A percentile compares a stretch with the other conserved stretches of the same genome.
Conservation (phyloP, 2,329 filamentous ascomycete genomes). For the Tolypocladium guangdongense region DNA sequence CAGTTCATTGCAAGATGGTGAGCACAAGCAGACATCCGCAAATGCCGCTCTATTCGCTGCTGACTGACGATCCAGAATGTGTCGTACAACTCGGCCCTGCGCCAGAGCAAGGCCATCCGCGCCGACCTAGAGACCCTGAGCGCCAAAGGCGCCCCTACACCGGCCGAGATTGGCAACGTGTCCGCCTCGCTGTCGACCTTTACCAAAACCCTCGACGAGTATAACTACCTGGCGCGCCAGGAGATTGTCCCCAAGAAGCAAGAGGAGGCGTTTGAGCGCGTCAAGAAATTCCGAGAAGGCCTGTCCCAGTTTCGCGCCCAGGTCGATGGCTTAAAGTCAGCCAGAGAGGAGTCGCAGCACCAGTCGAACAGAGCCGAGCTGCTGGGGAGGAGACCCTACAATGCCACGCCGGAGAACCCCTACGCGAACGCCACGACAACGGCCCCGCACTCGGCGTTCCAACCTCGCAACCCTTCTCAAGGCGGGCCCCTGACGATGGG, state of each 20-base stretch:
- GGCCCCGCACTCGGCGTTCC: slow-evolving; percentile 23
- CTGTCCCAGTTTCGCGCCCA: slow-evolving; percentile 68
- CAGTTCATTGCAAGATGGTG: not conserved
- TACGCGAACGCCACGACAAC: slow-evolving; percentile 51
- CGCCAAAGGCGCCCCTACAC: slow-evolving; percentile 51
- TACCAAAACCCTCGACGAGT: slow-evolving; percentile 85
- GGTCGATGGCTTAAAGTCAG: slow-evolving; percentile 66
- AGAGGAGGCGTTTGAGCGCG: slow-evolving; percentile 75
- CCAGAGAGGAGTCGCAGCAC: slow-evolving; percentile 63
- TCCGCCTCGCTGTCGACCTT: slow-evolving; percentile 72
- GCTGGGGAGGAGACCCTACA: slow-evolving; percentile 71
- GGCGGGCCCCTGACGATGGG: slow-evolving; percentile 23
- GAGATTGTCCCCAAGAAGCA: slow-evolving; percentile 88
- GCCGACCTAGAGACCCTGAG: slow-evolving; percentile 64
- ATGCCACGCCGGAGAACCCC: slow-evolving; percentile 80
- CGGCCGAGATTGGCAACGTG: slow-evolving; percentile 50
- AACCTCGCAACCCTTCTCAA: slow-evolving; percentile 30
- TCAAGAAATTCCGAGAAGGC: slow-evolving; percentile 77
- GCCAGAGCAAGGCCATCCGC: slow-evolving; percentile 72
- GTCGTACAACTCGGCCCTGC: slow-evolving; percentile 74
- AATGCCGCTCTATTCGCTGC: not conserved
- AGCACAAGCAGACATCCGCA: not conserved
- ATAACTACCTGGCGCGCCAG: slow-evolving; percentile 71
- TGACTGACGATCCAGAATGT: slow-evolving; percentile 47
- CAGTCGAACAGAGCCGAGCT: slow-evolving; percentile 64